phyloP scores from a whole-genome alignment of 2,329 filamentous ascomycete genomes.

The Fusarium pseudonygamai region DNA sequence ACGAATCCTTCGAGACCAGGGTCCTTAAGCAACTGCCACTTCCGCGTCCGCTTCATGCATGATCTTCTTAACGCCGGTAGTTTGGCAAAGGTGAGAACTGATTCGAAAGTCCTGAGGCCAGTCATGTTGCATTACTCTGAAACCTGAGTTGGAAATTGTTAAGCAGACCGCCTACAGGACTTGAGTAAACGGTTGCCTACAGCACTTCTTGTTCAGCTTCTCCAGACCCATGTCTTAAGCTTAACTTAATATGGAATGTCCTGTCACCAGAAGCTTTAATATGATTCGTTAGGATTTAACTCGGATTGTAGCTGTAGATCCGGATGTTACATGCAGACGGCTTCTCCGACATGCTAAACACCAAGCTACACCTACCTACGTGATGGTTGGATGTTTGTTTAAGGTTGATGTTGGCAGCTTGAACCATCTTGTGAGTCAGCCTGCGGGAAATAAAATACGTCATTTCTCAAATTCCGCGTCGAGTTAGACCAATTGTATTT shows the following conservation, averaged over 20 bases:
- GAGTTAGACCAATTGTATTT: background rate
- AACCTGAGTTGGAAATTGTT: slow-evolving; percentile 31
- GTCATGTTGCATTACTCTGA: background rate
- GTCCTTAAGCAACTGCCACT: background rate
- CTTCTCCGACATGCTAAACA: slow-evolving; percentile 7
- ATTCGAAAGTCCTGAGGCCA: background rate
- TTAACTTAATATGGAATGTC: background rate
- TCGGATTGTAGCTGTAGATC: background rate
- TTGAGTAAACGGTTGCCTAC: background rate
- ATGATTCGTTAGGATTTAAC: background rate
- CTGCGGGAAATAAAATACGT: background rate
- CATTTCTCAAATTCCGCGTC: background rate
- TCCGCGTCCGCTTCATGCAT: background rate
- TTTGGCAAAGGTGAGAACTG: background rate
- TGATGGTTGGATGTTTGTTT: background rate
- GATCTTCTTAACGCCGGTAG: background rate
- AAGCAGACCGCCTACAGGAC: slow-evolving; percentile 32
- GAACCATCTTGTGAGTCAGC: background rate
- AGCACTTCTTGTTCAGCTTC: background rate
- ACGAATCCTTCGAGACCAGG: background rate
- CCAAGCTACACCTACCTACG: background rate
- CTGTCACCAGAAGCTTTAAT: background rate
- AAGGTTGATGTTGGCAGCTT: background rate
- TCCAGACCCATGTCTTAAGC: background rate
- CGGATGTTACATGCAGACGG: slow-evolving; percentile 30